Evolutionary conservation across 2,329 filamentous ascomycete species (phyloP), one percentile per base, ranked within the genome.

Genomic region (Diaporthe sp.): DNA sequence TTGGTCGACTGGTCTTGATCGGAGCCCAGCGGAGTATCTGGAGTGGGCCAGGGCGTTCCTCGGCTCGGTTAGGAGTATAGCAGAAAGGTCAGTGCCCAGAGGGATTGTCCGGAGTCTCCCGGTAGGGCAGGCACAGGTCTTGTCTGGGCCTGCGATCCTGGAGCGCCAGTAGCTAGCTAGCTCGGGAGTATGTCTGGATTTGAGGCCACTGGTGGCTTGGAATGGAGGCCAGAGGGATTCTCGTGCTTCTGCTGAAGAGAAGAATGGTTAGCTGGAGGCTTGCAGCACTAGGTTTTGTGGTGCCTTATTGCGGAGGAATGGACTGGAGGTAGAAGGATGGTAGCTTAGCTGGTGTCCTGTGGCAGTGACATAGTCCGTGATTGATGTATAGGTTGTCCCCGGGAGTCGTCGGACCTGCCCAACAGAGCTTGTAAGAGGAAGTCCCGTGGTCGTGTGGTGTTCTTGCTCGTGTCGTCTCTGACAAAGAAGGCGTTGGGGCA

Each of bases 121-220:
- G 44, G 17, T 0, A 49, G 8, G 19, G 5, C 17, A 17, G 2
- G 8, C 44, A 9, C 1, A 9, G 19, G 4, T 7, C 19, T 22
- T 49, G 17, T 22, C 7, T 2, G 44, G 19, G 44, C 0, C 0
- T 22, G 44, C 44, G 8, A 4, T 9, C 17, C 0, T 1, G 44
- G 19, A 22, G 17, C 44, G 7, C 17, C 37, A 39, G 37, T 12
- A 39, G 44, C 42, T 44, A 44, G 1, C 0, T 46, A 49, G 19
- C 7, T 49, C 17, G 13, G 17, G 44, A 3, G 1, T 4, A 8
- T 9, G 17, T 44, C 42, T 5, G 19, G 44, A 17, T 49, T 22
- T 9, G 6, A 8, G 44, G 44, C 22, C 3, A 7, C 7, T 46
- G 17, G 19, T 46, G 44, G 44, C 44, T 46, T 46, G 17, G 44